Percentiles rank a stretch among this genome's conserved stretches.
Evolutionary conservation across 345 rosid species (phyloP).

Genomic region (Salix brachista): DNA sequence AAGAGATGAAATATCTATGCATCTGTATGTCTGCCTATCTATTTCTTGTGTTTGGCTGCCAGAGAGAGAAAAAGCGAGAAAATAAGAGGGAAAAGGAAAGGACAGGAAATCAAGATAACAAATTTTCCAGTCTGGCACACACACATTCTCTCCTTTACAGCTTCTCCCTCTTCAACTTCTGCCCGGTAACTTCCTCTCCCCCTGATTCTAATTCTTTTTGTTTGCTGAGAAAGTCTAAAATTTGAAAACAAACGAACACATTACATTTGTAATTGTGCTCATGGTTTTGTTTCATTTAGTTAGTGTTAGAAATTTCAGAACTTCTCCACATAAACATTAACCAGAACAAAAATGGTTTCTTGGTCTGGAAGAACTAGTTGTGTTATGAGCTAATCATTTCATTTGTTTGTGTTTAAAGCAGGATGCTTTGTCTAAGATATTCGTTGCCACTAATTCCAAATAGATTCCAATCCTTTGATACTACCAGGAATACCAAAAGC

Average conservation of each 20-base stretch:
- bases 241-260: too few species aligned
- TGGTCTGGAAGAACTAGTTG: background rate
- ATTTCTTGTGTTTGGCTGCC: constrained; percentile 1
- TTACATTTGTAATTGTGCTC: too few species aligned
- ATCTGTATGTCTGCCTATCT: too few species aligned
- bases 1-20: background rate
- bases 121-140: background rate
- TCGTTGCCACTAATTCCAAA: constrained; percentile 46
- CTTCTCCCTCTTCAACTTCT: background rate
- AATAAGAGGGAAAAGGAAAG: background rate
- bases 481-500: constrained; percentile 23
- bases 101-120: background rate
- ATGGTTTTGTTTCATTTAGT: too few species aligned
- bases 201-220: too few species aligned
- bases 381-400: background rate
- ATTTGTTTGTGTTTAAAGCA: constrained; percentile 13
- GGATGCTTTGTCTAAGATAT: constrained; percentile 56
- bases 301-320: too few species aligned
- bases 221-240: too few species aligned
- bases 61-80: background rate
- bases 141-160: too few species aligned
- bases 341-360: too few species aligned
- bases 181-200: background rate
- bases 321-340: too few species aligned
- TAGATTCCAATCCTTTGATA: constrained; percentile 29